Base-by-base conservation (phyloP, 768 basidiomycete genomes). In the Lepiota brunneoincarnata region DNA sequence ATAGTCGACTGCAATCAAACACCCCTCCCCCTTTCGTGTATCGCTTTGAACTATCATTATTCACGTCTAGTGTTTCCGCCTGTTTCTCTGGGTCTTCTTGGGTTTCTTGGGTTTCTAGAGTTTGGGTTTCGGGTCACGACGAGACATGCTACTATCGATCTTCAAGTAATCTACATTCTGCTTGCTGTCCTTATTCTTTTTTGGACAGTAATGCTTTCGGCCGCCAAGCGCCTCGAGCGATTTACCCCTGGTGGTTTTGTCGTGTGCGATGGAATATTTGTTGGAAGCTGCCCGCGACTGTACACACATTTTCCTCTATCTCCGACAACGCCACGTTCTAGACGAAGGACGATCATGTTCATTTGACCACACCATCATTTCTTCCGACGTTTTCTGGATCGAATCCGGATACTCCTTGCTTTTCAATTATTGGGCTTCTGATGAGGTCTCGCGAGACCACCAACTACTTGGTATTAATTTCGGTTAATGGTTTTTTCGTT, bases 41-140 rank as follows among this genome's bases (percentile, higher is more conserved):
- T 37, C 52, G 52, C 36, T 54, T 54, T 54, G 44, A 54, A 6
- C 52, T 54, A 54, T 54, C 37, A 47, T 54, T 54, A 54, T 54
- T 46, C 52, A 39, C 43, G 17, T 46, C 44, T 54, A 54, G 52
- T 54, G 52, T 54, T 46, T 54, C 28, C 46, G 52, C 38, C 37
- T 46, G 52, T 53, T 53, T 51, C 44, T 41, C 37, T 28, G 34
- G 52, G 52, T 21, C 46, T 54, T 53, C 20, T 54, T 17, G 44
- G 26, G 52, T 46, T 39, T 34, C 24, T 44, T 47, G 45, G 45
- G 45, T 47, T 47, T 47, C 45, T 51, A 40, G 49, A 50, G 49
- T 43, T 42, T 54, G 52, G 52, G 52, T 45, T 52, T 21, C 26
- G 43, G 52, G 35, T 46, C 43, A 54, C 14, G 24, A 45, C 9